These are phyloP conservation scores for Chlorella sp. DNA, from an alignment of 139 green algal species.

Conservation along the genomic window DNA sequence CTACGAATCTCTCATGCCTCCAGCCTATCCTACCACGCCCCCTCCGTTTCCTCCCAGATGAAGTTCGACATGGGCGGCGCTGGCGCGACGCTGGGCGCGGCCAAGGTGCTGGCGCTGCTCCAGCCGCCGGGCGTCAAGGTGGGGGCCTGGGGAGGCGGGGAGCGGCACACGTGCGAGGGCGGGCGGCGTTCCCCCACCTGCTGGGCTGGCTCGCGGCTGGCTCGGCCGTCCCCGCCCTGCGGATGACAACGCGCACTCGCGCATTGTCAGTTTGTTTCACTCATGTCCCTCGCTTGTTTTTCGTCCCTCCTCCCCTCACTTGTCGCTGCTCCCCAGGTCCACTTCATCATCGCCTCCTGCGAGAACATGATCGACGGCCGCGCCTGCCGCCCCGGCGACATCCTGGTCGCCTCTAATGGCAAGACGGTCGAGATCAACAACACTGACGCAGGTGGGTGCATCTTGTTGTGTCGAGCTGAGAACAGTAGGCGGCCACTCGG, in stretches of 20 bases:
- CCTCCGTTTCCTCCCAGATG: background rate
- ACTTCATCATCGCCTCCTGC: constrained; percentile 96
- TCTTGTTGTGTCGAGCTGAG: no score
- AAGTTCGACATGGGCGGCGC: constrained; percentile 84
- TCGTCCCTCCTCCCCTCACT: no score
- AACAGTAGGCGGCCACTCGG: no score
- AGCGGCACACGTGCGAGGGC: background rate
- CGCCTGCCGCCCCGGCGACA: constrained; percentile 91
- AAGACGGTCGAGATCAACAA: constrained; percentile 87
- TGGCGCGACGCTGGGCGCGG: constrained; percentile 82
- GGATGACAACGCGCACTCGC: no score
- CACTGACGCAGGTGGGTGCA: no score
- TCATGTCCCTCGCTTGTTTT: no score
- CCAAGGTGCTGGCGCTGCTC: constrained; percentile 67
- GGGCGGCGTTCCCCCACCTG: background rate
- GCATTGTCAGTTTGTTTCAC: no score
- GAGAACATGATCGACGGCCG: constrained; percentile 97
- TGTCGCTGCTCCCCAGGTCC: constrained; percentile 51
- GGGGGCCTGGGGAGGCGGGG: background rate
- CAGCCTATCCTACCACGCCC: background rate
- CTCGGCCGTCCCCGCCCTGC: background rate
- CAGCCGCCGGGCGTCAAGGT: constrained; percentile 74
- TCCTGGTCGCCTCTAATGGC: constrained; percentile 90
- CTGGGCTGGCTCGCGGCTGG: background rate
- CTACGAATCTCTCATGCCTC: no score